Evolutionary conservation across 2,329 filamentous ascomycete genomes (phyloP), one percentile per base, ranked within the genome.

Genomic region (Hypoxylon sp.): DNA sequence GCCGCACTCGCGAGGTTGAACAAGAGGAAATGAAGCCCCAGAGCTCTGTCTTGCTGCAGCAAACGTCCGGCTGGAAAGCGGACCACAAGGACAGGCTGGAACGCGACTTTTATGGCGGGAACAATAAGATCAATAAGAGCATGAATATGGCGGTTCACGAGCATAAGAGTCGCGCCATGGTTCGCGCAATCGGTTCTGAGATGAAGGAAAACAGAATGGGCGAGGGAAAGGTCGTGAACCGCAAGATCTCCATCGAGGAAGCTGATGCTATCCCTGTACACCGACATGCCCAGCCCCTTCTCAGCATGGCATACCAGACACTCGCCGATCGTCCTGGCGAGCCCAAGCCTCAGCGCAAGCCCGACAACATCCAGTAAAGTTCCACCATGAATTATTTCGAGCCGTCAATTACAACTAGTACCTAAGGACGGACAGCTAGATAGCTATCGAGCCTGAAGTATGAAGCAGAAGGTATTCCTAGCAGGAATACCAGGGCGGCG

Each of bases 271-370:
- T 76, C 60, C 68, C 76, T 3, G 69, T 70, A 2, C 61, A 70
- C 1, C 75, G 80, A 45, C 75, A 80, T 48, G 71, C 74, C 9
- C 67, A 70, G 10, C 77, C 79, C 1, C 70, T 83, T 9, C 49
- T 83, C 8, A 76, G 73, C 45, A 75, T 81, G 74, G 69, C 72
- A 2, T 74, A 77, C 18, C 67, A 68, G 48, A 60, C 65, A 15
- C 27, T 72, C n/a, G 53, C 50, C n/a, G 60, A 58, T 45, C 54
- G 54, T 9, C 63, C 65, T 1, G 62, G 60, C 10, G 47, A 41
- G 11, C n/a, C 23, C 20, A 50, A 48, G 1, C 55, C 54, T 3
- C 27, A 23, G 13, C 17, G 40, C 38, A 55, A 9, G 59, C 46
- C 11, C 18, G 31, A 63, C n/a, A 43, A 45, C 20, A 18, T 24